Percentiles rank a stretch among this genome's conserved stretches.
Evolutionary conservation across 2,329 filamentous ascomycete genomes (phyloP).

Genomic region (Dactylellina parvicollis): DNA sequence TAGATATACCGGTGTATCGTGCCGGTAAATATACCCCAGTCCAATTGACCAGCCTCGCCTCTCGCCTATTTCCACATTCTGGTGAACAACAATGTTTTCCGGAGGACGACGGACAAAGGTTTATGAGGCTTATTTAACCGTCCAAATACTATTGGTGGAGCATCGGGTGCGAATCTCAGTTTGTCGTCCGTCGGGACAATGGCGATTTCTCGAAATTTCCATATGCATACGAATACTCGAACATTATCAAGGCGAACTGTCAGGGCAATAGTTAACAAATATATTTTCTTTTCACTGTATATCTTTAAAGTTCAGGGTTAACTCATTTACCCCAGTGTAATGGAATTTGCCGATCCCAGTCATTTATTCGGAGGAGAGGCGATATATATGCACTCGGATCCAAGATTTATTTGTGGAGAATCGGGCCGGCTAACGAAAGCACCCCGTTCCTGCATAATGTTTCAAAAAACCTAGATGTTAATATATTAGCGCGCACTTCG

Average conservation of each 20-base stretch:
- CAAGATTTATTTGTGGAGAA: conserved; percentile 31
- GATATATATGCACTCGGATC: conserved; percentile 33
- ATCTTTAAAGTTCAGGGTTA: no score
- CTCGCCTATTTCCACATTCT: background rate
- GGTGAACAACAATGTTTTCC: background rate
- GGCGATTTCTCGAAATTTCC: no score
- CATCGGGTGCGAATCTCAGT: no score
- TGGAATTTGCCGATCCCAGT: background rate
- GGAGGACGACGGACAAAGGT: background rate
- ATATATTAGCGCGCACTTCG: background rate
- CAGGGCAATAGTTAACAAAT: background rate
- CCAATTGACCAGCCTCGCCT: background rate
- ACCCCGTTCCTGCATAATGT: conserved; percentile 28
- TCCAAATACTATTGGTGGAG: background rate
- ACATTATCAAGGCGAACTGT: background rate
- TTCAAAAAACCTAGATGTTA: background rate
- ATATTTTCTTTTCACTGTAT: background rate
- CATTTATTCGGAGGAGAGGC: background rate
- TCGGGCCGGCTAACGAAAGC: conserved; percentile 22
- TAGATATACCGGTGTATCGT: background rate
- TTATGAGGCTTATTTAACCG: background rate
- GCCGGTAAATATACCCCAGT: conserved; percentile 4
- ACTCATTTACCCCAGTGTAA: no score
- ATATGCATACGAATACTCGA: background rate
- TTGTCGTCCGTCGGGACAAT: background rate